These are phyloP conservation scores for Phanerochaete carnosa DNA, from an alignment of 768 basidiomycete species.

Conservation along the genomic window DNA sequence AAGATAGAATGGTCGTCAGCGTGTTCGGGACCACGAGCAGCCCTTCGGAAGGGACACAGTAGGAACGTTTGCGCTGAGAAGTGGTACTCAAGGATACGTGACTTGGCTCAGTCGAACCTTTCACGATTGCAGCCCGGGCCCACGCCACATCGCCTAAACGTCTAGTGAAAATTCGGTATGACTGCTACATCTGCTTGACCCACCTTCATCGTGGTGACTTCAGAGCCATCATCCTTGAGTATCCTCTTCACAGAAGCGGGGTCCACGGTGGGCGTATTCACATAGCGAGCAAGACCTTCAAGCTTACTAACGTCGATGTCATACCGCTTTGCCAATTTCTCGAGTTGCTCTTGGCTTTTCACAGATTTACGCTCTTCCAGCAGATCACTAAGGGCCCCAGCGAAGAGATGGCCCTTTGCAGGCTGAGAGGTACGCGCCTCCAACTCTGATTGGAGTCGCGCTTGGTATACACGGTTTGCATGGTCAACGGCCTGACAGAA, in stretches of 20 bases:
- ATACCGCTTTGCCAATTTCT: conserved; percentile 50
- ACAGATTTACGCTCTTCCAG: conserved; percentile 61
- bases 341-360: conserved; percentile 38
- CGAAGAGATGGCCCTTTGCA: conserved; percentile 53
- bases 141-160: neutral
- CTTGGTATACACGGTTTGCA: conserved; percentile 45
- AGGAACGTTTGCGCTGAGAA: too few relatives aligned
- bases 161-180: too few relatives aligned
- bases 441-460: conserved; percentile 52
- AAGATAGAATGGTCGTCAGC: too few relatives aligned
- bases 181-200: too few relatives aligned
- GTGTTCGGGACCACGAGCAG: too few relatives aligned
- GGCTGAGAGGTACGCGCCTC: conserved; percentile 42
- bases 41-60: too few relatives aligned
- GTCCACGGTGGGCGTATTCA: conserved; percentile 65
- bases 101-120: too few relatives aligned
- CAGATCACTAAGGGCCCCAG: conserved; percentile 48
- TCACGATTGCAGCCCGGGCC: neutral
- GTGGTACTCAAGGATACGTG: too few relatives aligned
- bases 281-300: conserved; percentile 47
- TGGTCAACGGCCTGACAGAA: conserved; percentile 23
- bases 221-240: conserved; percentile 54
- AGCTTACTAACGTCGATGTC: conserved; percentile 52
- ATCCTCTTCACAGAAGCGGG: conserved; percentile 40
- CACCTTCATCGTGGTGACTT: conserved; percentile 48